phyloP scores from a whole-genome alignment of 345 rosid species.

The Combretum micranthum region DNA sequence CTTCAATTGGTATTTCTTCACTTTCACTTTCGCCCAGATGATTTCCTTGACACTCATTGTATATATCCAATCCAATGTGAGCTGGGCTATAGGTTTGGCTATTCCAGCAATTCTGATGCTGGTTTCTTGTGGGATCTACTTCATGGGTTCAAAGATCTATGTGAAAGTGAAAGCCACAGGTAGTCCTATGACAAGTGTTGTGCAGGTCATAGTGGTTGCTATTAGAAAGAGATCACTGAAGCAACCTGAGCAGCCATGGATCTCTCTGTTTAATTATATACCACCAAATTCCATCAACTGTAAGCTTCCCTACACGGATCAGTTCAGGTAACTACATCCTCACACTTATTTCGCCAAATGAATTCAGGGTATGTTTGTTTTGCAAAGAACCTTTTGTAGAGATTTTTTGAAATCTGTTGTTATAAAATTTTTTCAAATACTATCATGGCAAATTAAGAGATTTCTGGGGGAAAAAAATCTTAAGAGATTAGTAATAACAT shows the following conservation, averaged over 20 bases:
- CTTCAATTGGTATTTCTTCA: constrained; percentile 86
- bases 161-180: constrained; percentile 70
- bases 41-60: constrained; percentile 60
- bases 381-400: neutral
- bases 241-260: constrained; percentile 20
- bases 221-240: constrained; percentile 21
- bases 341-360: no score
- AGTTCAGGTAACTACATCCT: constrained; percentile 28
- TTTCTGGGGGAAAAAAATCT: no score
- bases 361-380: neutral
- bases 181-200: constrained; percentile 62
- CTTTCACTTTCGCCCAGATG: constrained; percentile 72
- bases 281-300: constrained; percentile 32
- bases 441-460: no score
- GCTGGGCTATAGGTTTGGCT: constrained; percentile 70
- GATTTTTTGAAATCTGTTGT: no score
- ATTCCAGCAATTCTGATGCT: constrained; percentile 69
- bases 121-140: constrained; percentile 45
- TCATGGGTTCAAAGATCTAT: constrained; percentile 52
- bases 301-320: constrained; percentile 37
- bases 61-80: constrained; percentile 64
- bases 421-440: no score
- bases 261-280: constrained; percentile 27
- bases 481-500: no score
- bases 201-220: constrained; percentile 24